These are phyloP conservation scores for Yamadazyma kitorensis DNA, from an alignment of 805 yeast genomes.

Conservation along the genomic window DNA sequence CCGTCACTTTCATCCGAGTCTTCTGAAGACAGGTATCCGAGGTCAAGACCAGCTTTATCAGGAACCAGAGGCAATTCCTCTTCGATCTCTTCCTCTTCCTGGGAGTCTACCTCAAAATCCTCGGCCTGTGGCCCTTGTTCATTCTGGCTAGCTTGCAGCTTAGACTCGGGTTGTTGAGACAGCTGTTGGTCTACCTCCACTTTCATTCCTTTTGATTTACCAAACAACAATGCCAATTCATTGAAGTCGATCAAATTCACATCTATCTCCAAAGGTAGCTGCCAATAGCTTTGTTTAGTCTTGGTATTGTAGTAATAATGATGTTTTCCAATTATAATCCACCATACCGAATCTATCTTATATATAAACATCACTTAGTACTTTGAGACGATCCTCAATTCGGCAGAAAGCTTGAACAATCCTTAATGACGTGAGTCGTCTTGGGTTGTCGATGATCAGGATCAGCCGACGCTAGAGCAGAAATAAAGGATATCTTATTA, in stretches of 20 bases:
- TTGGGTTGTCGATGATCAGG: too few species aligned
- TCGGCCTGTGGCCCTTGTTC: not conserved
- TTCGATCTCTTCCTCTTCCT: not conserved
- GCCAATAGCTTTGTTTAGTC: constrained; percentile 7
- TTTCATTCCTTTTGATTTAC: constrained; percentile 12
- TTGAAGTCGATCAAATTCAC: constrained; percentile 7
- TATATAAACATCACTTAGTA: constrained; percentile 13
- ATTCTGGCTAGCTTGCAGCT: not conserved
- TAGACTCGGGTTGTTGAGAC: not conserved
- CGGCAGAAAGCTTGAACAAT: too few species aligned
- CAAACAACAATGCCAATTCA: constrained; percentile 9
- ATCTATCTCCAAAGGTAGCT: constrained; percentile 8
- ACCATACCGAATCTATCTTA: constrained; percentile 7
- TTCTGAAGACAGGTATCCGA: constrained; percentile 12
- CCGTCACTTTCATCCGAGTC: too few species aligned
- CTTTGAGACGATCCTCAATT: too few species aligned
- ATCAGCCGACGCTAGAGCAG: too few species aligned
- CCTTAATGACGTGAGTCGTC: too few species aligned
- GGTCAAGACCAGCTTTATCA: not conserved
- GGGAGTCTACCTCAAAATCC: not conserved
- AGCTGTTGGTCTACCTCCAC: constrained; percentile 3
- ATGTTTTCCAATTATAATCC: constrained; percentile 10
- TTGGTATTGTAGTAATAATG: constrained; percentile 12
- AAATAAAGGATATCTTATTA: too few species aligned
- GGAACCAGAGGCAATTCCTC: not conserved